Conservation (phyloP, 176 grass and related monocot species). For the Coix lacrymajobi region DNA sequence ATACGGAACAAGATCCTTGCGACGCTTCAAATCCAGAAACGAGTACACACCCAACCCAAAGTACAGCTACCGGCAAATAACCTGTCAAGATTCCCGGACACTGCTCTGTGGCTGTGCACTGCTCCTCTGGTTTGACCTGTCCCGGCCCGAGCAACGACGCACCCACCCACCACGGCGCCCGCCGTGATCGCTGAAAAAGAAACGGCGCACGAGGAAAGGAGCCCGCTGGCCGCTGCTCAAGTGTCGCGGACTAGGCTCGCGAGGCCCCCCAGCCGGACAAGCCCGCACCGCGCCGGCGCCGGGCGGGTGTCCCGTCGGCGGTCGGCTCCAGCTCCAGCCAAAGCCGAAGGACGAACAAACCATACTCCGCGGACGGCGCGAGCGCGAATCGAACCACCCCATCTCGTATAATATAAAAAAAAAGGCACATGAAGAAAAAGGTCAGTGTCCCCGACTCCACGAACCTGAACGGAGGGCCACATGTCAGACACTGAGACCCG, state of each 20-base stretch:
- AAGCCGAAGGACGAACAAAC: background rate
- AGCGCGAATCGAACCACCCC: background rate
- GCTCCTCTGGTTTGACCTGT: background rate
- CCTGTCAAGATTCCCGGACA: slow-evolving; percentile 11
- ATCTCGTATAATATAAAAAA: background rate
- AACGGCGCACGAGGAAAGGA: background rate
- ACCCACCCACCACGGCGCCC: background rate
- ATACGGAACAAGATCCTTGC: background rate
- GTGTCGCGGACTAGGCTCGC: background rate
- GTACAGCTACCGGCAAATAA: background rate
- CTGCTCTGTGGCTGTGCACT: too few relatives aligned
- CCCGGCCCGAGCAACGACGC: background rate
- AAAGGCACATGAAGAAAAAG: background rate
- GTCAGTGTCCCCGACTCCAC: background rate
- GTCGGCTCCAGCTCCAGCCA: background rate
- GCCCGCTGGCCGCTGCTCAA: background rate
- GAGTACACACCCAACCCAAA: background rate
- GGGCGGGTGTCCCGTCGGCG: too few relatives aligned
- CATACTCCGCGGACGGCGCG: background rate
- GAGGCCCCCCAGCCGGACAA: background rate
- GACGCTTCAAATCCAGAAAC: background rate
- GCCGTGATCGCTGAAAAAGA: background rate
- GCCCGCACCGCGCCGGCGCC: too few relatives aligned
- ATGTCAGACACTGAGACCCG: background rate
- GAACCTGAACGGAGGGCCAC: background rate